Evolutionary conservation across 257 asterid genomes (phyloP).

Genomic region (Solanum sitiens): DNA sequence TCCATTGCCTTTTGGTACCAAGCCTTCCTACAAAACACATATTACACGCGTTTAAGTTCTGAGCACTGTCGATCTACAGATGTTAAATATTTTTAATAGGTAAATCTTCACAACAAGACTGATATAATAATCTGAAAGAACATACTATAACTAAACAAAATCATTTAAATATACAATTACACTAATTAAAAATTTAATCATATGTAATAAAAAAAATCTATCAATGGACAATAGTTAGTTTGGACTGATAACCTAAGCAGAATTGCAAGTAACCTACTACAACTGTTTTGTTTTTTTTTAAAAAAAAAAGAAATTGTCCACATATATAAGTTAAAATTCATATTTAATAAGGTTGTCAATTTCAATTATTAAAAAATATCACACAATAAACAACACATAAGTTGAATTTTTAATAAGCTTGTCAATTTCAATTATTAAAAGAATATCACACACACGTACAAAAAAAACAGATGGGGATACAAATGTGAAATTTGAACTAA

Average conservation of each 20-base stretch:
- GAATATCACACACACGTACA: background rate
- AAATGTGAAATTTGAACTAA: background rate
- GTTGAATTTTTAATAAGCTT: too few relatives aligned
- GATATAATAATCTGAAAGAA: background rate
- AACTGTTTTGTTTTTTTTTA: background rate
- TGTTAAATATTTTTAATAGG: background rate
- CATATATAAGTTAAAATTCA: background rate
- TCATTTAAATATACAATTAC: background rate
- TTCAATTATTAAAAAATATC: background rate
- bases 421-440: background rate
- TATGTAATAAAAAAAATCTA: background rate
- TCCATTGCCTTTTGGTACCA: constrained; percentile 88
- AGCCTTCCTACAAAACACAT: constrained; percentile 45
- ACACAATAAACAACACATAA: background rate
- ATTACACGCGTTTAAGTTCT: background rate
- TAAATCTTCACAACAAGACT: background rate
- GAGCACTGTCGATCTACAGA: background rate
- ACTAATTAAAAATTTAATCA: background rate
- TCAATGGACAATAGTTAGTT: background rate
- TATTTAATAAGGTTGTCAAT: background rate
- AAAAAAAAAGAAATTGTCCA: too few relatives aligned
- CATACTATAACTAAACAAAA: background rate
- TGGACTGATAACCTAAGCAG: background rate
- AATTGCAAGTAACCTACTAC: background rate
- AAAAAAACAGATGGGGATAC: background rate